phyloP scores from a whole-genome alignment of 2,329 filamentous ascomycete species.

The Fusarium fracticaudum region DNA sequence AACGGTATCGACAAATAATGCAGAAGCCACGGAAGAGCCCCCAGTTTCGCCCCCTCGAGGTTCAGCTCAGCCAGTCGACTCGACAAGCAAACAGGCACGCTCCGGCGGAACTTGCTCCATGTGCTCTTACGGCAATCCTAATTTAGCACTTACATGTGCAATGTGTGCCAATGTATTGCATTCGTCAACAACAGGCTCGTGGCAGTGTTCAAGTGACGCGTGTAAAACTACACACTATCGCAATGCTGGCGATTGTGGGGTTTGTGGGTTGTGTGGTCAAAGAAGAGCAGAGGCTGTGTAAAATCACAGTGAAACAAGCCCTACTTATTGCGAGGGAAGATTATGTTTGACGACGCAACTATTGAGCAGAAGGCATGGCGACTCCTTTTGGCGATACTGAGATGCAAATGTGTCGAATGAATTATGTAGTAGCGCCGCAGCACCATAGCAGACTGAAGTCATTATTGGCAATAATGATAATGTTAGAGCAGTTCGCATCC shows the following conservation, averaged over 20 bases:
- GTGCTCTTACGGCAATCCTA: constrained; percentile 74
- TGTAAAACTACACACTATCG: constrained; percentile 69
- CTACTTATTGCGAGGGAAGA: not conserved
- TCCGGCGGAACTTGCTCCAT: constrained; percentile 59
- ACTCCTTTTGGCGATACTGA: not conserved
- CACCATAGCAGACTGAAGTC: not conserved
- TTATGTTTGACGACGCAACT: not conserved
- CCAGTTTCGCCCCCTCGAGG: not conserved
- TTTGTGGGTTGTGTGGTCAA: constrained; percentile 75
- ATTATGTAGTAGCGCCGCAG: not conserved
- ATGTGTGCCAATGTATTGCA: constrained; percentile 78
- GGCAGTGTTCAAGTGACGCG: constrained; percentile 67
- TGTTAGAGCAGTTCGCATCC: not conserved
- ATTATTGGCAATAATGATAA: not conserved
- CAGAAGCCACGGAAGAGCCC: not conserved
- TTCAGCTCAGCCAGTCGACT: not conserved
- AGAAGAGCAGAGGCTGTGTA: constrained; percentile 40
- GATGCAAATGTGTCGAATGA: not conserved
- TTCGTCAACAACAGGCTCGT: constrained; percentile 63
- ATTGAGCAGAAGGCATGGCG: not conserved
- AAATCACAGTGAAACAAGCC: not conserved
- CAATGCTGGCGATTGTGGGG: constrained; percentile 74
- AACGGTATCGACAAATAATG: not conserved
- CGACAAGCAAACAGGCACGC: not conserved
- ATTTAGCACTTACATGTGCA: constrained; percentile 65